A percentile compares a stretch with the other conserved stretches of the same genome.
These are phyloP conservation scores for Thermothelomyces thermophilus DNA, from an alignment of 2,329 filamentous ascomycete genomes.

Conservation along the genomic window DNA sequence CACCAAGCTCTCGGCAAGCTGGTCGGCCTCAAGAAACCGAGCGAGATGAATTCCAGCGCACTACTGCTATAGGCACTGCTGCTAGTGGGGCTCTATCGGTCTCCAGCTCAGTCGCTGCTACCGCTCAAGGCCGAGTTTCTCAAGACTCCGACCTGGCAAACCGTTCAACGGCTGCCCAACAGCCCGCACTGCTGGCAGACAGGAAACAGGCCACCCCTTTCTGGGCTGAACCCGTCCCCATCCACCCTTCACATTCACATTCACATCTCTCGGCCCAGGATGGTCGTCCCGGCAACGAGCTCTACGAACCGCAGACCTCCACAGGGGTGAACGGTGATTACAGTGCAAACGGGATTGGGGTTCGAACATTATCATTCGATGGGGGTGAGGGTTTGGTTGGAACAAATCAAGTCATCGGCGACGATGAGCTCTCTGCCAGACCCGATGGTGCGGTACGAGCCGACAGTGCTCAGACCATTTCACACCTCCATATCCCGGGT, in stretches of 20 bases:
- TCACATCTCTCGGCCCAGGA: background rate
- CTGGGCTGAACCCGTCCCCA: constrained; percentile 12
- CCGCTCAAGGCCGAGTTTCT: background rate
- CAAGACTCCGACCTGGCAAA: background rate
- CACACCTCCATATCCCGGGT: constrained; percentile 63
- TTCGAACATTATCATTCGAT: background rate
- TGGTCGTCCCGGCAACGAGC: background rate
- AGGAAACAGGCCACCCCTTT: background rate
- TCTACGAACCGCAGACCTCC: background rate
- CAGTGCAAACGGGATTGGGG: background rate
- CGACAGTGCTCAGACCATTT: constrained; percentile 49
- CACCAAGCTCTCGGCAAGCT: constrained; percentile 1
- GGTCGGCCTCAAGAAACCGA: background rate
- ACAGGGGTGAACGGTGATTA: background rate
- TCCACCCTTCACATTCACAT: background rate
- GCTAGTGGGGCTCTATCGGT: background rate
- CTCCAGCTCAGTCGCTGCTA: background rate
- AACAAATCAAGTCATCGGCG: background rate
- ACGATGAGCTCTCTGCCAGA: constrained; percentile 1
- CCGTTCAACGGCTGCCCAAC: background rate
- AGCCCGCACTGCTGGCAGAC: background rate
- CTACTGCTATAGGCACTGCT: background rate
- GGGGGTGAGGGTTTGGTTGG: background rate
- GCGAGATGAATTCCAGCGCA: background rate
- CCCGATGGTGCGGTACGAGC: constrained; percentile 27